Evolutionary conservation across 1,139 yeast genomes (phyloP), one percentile per base, ranked within the genome.

Genomic region (Blastobotrys arbuscula): DNA sequence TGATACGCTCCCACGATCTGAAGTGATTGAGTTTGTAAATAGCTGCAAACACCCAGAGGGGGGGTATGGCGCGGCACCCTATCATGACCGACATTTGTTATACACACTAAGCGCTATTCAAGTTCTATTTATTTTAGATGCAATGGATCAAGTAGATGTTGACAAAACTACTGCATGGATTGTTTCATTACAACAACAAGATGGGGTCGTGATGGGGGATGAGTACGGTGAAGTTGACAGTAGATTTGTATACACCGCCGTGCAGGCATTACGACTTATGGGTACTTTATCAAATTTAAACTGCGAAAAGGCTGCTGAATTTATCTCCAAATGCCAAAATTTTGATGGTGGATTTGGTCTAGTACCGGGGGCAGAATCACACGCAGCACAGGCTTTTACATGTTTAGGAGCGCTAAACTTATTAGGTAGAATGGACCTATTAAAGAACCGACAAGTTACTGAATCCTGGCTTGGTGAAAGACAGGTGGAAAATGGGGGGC

Each of bases 261-360:
- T 89, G 8, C 87, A 84, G 53, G 74, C 87, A 0, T 71, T 92
- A 48, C 76, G 87, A 0, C 74, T 92, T 8, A 66, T 92, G 33
- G 90, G 81, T 15, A 77, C 71, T 50, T 70, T 90, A 51, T 78
- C 80, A n/a, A 62, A 71, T 3, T 75, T 80, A 20, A 70, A 86
- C 8, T 82, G 78, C 0, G 81, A 77, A 8, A 79, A 79, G 1
- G 87, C 96, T 0, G 81, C 79, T 1, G 71, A 70, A 1, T 92
- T 81, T 68, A 77, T 90, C 10, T 59, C 77, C 52, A 61, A 64
- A 39, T 94, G 98, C 65, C 82, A 78, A 54, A 94, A 94, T 64
- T 92, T 88, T 62, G 98, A 92, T 63, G 99, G 98, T 3, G 96
- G 96, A 0, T 92, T 86, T 71, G 98, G 98, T 0, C 72, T 87